A percentile compares a stretch with the other conserved stretches of the same genome.
phyloP scores from a whole-genome alignment of 352 stramenopile genomes.

The Phytophthora europaea region DNA sequence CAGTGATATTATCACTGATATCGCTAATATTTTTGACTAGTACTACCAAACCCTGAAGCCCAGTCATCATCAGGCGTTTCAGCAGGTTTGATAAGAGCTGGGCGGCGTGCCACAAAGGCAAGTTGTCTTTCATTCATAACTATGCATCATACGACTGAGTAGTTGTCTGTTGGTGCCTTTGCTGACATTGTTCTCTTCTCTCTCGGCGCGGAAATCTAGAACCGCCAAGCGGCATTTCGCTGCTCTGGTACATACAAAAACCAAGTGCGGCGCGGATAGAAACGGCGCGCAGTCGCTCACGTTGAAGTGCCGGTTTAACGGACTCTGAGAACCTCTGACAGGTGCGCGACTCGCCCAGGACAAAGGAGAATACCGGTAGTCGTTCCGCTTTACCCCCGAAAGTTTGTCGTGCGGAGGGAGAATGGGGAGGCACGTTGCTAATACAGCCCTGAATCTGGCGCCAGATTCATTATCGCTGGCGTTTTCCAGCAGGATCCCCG shows the following conservation, averaged over 20 bases:
- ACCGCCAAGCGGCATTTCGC: constrained; percentile 29
- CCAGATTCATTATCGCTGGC: background rate
- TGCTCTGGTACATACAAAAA: constrained; percentile 22
- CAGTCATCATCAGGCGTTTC: background rate
- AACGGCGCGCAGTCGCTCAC: constrained; percentile 2
- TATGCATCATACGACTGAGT: too few relatives aligned
- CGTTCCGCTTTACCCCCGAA: too few relatives aligned
- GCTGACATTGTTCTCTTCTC: background rate
- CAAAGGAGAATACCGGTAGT: too few relatives aligned
- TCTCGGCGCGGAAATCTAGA: constrained; percentile 24
- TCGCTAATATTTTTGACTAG: too few relatives aligned
- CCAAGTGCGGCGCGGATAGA: constrained; percentile 13
- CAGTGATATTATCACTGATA: too few relatives aligned
- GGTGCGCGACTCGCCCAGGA: too few relatives aligned
- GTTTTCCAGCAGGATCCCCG: background rate
- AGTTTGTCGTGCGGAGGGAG: too few relatives aligned
- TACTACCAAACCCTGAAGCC: too few relatives aligned
- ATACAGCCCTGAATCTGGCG: background rate
- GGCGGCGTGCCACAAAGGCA: background rate
- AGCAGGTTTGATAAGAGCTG: background rate
- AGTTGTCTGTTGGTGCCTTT: too few relatives aligned
- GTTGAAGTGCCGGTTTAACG: constrained; percentile 28
- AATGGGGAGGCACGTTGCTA: too few relatives aligned
- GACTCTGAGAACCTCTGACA: background rate
- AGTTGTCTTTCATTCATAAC: too few relatives aligned